Conservation (phyloP, 2,329 filamentous ascomycete genomes). For the Paracamarosporium sp. region DNA sequence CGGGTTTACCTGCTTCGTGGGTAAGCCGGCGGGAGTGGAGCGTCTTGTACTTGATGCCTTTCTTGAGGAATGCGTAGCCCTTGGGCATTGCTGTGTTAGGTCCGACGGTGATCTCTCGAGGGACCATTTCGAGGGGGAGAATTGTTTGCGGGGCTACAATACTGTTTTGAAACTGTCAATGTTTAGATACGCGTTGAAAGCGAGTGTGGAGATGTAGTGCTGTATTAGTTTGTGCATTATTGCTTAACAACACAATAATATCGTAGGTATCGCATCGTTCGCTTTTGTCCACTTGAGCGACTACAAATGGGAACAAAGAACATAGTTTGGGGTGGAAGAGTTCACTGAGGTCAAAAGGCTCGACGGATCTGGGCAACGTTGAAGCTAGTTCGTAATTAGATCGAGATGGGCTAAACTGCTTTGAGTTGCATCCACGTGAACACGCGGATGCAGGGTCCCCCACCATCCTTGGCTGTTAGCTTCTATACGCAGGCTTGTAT, state of each 20-base stretch:
- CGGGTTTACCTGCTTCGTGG: slow-evolving; percentile 29
- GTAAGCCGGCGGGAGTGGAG: slow-evolving; percentile 41
- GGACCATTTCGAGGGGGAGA: slow-evolving; percentile 5
- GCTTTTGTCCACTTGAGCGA: neutral
- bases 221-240: neutral
- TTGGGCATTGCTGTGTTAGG: slow-evolving; percentile 29
- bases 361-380: neutral
- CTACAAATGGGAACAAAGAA: slow-evolving; percentile 9
- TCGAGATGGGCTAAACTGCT: neutral
- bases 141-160: neutral
- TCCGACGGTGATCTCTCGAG: slow-evolving; percentile 29
- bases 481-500: neutral
- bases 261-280: neutral
- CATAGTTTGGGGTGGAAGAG: neutral
- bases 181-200: neutral
- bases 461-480: neutral
- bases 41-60: slow-evolving; percentile 43
- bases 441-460: neutral
- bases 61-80: slow-evolving; percentile 42
- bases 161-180: neutral
- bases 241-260: neutral
- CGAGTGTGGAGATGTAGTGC: neutral
- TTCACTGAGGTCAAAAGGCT: neutral
- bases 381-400: neutral
- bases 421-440: neutral